Evolutionary conservation across 2,329 filamentous ascomycete species (phyloP), one percentile per base, ranked within the genome.

Genomic region (Monosporascus ibericus): DNA sequence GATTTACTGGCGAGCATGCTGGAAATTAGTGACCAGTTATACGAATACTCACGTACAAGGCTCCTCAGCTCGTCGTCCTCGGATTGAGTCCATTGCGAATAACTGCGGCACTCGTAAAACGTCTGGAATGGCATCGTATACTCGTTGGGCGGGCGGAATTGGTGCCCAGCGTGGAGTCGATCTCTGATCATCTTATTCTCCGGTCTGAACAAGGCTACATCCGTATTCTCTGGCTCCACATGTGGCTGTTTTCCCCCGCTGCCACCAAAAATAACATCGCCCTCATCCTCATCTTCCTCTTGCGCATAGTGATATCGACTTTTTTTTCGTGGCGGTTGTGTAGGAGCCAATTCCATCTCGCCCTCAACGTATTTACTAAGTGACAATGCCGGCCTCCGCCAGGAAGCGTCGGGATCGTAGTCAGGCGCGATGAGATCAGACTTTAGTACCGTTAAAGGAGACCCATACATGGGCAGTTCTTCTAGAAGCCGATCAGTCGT

Each of bases 21-120:
- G 1, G 92, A 89, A 50, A 97, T 96, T 5, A 99, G 77, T 3
- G 91, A 95, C 94, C 94, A 99, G 63, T 99, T 99, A 74, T 96
- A 97, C 0, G 90, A 90, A 65, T 94, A 95, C 57, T 97, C 90
- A 61, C 90, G 88, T 18, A 96, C 94, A 40, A 95, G 77, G 46
- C 79, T 80, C 50, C 89, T 86, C 6, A 99, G 76, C 68, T 95
- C 90, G 61, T 97, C 92, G 60, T 99, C 94, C 67, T 99, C 94
- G 3, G 86, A 78, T 65, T 84, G 80, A 0, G 90, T 90, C 94
- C 94, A 99, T 64, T 96, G 91, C 3, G 94, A 97, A 2, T 91
- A 86, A 50, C 80, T 84, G 39, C 94, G 81, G 56, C 82, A 87
- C 68, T 99, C 92, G 64, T 95, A 97, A 72, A 97, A 99, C 49